Evolutionary conservation across 148 eudicot species (phyloP).

Genomic region (Rhododendron molle): DNA sequence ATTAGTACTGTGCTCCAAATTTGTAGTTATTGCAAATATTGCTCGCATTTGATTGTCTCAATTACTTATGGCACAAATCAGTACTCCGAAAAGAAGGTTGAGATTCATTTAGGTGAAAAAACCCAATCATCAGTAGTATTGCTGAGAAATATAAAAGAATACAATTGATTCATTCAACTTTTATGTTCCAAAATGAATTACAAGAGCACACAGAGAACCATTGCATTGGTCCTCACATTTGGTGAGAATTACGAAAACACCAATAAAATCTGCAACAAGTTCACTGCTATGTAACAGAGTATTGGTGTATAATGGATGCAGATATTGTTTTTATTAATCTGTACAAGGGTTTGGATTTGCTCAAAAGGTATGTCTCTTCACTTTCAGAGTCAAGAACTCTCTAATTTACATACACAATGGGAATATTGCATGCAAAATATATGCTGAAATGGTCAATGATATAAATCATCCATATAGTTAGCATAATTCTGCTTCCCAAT

Average conservation of each 20-base stretch:
- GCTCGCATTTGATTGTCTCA: not conserved
- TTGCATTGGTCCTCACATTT: slow-evolving; percentile 9
- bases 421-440: no score
- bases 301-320: no score
- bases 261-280: slow-evolving; percentile 1
- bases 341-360: no score
- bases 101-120: not conserved
- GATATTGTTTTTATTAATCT: no score
- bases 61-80: not conserved
- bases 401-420: no score
- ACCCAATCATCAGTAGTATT: not conserved
- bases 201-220: slow-evolving; percentile 18
- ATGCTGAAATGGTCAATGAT: no score
- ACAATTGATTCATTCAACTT: slow-evolving; percentile 16
- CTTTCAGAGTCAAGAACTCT: no score
- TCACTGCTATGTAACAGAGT: slow-evolving; percentile 1
- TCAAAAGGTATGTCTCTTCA: no score
- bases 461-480: no score
- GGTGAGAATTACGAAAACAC: slow-evolving; percentile 10
- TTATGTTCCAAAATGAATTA: slow-evolving; percentile 20
- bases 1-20: no score
- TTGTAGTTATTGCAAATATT: not conserved
- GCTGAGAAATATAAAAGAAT: not conserved
- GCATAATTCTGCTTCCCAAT: no score
- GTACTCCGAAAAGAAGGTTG: not conserved